phyloP scores from a whole-genome alignment of 495 filamentous ascomycete species.

The Staphylotrichum longicolle region DNA sequence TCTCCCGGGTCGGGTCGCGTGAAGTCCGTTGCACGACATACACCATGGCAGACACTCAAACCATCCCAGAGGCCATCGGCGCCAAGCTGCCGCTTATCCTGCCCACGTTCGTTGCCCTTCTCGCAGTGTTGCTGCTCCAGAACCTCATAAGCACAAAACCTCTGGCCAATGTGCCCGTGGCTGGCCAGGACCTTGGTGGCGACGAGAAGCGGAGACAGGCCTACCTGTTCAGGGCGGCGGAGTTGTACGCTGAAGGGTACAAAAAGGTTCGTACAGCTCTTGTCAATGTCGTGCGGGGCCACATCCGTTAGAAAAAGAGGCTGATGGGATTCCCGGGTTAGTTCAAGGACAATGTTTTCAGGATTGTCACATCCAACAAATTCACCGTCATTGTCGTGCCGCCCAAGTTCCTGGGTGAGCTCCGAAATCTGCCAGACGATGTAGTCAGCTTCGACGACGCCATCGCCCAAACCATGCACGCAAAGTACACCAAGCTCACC shows the following conservation, averaged over 20 bases:
- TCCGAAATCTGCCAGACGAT: conserved; percentile 40
- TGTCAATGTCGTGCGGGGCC: neutral
- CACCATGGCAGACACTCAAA: conserved; percentile 22
- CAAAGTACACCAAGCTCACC: conserved; percentile 31
- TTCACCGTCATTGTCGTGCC: conserved; percentile 36
- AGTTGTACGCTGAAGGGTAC: conserved; percentile 38
- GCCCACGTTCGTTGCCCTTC: conserved; percentile 24
- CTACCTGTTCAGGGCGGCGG: conserved; percentile 27
- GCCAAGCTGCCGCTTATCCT: conserved; percentile 33
- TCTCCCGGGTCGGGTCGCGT: too few species aligned
- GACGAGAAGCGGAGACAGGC: conserved; percentile 37
- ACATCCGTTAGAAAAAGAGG: neutral
- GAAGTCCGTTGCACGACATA: too few species aligned
- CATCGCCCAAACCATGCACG: conserved; percentile 28
- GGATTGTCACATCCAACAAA: conserved; percentile 31
- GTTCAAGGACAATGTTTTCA: conserved; percentile 39
- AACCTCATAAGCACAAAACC: conserved; percentile 19
- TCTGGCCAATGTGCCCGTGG: conserved; percentile 29
- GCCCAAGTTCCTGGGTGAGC: conserved; percentile 35
- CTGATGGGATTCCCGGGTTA: too few species aligned
- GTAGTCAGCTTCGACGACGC: conserved; percentile 37
- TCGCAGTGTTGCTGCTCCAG: conserved; percentile 29
- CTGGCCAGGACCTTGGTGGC: conserved; percentile 32
- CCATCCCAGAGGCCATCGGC: conserved; percentile 13
- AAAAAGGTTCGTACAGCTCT: conserved; percentile 25